phyloP scores from a whole-genome alignment of 768 basidiomycete genomes.

The Cyclocybe aegerita region DNA sequence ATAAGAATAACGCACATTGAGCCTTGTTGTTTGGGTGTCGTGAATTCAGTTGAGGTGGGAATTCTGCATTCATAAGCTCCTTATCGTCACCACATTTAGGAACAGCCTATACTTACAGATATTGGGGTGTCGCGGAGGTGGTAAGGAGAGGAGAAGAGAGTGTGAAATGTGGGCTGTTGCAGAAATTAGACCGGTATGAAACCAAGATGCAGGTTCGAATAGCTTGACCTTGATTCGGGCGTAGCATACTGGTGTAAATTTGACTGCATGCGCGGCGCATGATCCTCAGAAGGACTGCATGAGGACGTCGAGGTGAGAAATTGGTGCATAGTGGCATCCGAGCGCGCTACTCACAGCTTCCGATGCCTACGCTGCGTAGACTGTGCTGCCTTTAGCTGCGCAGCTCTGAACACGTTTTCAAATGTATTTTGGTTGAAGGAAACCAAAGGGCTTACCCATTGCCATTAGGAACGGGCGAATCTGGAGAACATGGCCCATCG shows the following conservation, averaged over 20 bases:
- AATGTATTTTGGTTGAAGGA: neutral
- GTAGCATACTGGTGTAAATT: slow-evolving; percentile 39
- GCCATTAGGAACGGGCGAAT: slow-evolving; percentile 21
- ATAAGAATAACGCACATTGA: slow-evolving; percentile 16
- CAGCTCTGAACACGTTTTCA: neutral
- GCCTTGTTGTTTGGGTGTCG: slow-evolving; percentile 25
- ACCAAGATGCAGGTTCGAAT: neutral
- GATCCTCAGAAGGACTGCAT: slow-evolving; percentile 12
- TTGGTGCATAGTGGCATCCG: slow-evolving; percentile 5
- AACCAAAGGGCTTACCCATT: neutral
- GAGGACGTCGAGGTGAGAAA: neutral
- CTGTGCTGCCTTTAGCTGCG: neutral
- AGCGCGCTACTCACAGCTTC: slow-evolving; percentile 13
- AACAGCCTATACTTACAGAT: slow-evolving; percentile 24
- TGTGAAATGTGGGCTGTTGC: slow-evolving; percentile 22
- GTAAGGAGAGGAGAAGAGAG: slow-evolving; percentile 19
- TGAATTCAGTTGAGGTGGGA: slow-evolving; percentile 17
- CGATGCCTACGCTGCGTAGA: slow-evolving; percentile 3
- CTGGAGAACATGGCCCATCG: slow-evolving; percentile 19
- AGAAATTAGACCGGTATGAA: neutral
- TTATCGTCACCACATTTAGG: neutral
- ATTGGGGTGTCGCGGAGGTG: slow-evolving; percentile 28
- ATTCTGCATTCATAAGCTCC: slow-evolving; percentile 6
- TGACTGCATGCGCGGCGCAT: slow-evolving; percentile 10
- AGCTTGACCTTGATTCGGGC: slow-evolving; percentile 46